Evolutionary conservation across 176 grass and related monocot genomes (phyloP).

Genomic region (Eragrostis nindensis): DNA sequence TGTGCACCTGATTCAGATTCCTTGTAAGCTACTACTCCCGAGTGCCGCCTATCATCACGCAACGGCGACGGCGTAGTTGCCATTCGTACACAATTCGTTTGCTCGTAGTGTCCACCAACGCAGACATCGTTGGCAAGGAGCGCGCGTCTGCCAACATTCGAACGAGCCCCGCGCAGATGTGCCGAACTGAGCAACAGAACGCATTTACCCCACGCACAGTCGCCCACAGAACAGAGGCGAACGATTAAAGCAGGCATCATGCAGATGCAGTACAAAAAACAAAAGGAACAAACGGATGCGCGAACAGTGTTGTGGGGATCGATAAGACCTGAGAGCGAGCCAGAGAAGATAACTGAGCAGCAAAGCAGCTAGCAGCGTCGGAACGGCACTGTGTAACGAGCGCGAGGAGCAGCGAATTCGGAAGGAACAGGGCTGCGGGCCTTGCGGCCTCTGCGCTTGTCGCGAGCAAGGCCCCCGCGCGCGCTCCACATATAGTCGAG

Average conservation of each 20-base stretch:
- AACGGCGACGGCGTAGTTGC: too few relatives aligned
- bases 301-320: not conserved
- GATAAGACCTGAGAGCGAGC: conserved; percentile 10
- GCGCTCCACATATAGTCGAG: too few relatives aligned
- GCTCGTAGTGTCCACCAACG: too few relatives aligned
- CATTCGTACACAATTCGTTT: too few relatives aligned
- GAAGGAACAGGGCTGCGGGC: not conserved
- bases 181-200: not conserved
- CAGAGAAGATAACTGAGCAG: not conserved
- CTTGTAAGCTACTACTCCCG: too few relatives aligned
- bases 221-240: not conserved
- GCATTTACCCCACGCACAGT: conserved; percentile 1
- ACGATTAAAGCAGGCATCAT: not conserved
- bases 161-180: too few relatives aligned
- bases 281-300: conserved; percentile 25
- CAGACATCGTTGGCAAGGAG: too few relatives aligned
- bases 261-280: not conserved
- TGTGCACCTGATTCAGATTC: too few relatives aligned
- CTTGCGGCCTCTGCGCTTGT: not conserved
- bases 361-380: not conserved
- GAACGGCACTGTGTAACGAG: not conserved
- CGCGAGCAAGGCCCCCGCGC: not conserved
- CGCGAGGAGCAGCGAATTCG: not conserved
- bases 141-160: too few relatives aligned
- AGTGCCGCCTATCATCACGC: too few relatives aligned